Conservation (phyloP, 129 eudicot species). For the Gnaphalium uliginosum region DNA sequence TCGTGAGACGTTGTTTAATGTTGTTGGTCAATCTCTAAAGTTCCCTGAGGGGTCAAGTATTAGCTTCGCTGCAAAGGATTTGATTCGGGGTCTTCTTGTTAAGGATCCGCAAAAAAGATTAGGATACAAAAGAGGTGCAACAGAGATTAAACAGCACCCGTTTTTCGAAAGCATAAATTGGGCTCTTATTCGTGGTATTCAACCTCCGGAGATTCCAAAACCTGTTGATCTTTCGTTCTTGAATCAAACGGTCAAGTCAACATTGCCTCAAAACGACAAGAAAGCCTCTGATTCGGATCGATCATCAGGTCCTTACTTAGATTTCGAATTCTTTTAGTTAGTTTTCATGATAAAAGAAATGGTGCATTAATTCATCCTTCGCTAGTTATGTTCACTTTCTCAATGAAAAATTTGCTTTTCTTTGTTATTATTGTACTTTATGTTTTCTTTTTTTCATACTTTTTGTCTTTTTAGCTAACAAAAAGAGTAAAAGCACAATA, state of each 20-base stretch:
- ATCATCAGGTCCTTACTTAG: constrained; percentile 88
- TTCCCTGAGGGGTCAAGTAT: constrained; percentile 77
- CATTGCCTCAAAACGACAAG: constrained; percentile 51
- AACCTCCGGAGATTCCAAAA: constrained; percentile 85
- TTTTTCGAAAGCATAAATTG: constrained; percentile 80
- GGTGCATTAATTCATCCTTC: constrained; percentile 13
- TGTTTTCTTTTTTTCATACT: constrained; percentile 11
- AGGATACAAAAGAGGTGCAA: constrained; percentile 90
- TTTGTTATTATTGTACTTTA: constrained; percentile 36
- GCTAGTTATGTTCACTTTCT: constrained; percentile 33
- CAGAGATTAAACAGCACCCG: constrained; percentile 92
- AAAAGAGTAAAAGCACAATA: constrained; percentile 18
- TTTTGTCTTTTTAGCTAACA: constrained; percentile 37
- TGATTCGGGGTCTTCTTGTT: constrained; percentile 70
- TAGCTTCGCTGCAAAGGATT: constrained; percentile 89
- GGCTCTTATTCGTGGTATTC: constrained; percentile 85
- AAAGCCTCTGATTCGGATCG: constrained; percentile 63
- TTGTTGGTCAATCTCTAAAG: constrained; percentile 83
- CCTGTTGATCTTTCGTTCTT: constrained; percentile 68
- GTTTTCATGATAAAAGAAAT: constrained; percentile 22
- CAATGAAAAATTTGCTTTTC: constrained; percentile 33
- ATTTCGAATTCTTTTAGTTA: constrained; percentile 81
- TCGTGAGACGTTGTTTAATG: constrained; percentile 84
- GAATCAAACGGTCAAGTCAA: constrained; percentile 57
- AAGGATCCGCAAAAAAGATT: constrained; percentile 90